These are phyloP conservation scores for Cymodocea nodosa DNA, from an alignment of 116 monocot species.

Conservation along the genomic window DNA sequence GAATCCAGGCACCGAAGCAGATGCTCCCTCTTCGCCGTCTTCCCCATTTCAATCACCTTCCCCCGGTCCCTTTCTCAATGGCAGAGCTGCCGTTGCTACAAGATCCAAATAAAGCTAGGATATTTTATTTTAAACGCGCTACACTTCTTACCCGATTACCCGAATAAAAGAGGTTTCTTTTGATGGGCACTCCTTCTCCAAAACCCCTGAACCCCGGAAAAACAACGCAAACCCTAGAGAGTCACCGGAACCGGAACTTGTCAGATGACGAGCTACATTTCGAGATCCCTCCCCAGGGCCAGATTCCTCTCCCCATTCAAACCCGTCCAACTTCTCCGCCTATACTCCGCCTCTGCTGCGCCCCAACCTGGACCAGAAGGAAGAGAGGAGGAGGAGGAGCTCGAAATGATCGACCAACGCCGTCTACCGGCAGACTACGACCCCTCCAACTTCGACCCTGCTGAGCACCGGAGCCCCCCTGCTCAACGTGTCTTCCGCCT, in stretches of 20 bases:
- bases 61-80: neutral
- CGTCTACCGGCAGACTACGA: conserved; percentile 70
- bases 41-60: conserved; percentile 26
- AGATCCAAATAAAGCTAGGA: too few species aligned
- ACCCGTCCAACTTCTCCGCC: conserved; percentile 10
- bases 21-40: conserved; percentile 21
- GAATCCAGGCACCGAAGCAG: conserved; percentile 27
- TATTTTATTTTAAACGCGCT: neutral
- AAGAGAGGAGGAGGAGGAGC: conserved; percentile 5
- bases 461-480: conserved; percentile 52
- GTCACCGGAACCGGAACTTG: neutral
- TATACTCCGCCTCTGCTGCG: conserved; percentile 12
- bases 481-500: conserved; percentile 75
- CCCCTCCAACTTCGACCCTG: conserved; percentile 64
- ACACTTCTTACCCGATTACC: neutral
- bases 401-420: conserved; percentile 57
- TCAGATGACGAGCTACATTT: conserved; percentile 29
- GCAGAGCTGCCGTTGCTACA: too few species aligned
- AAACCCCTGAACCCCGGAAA: neutral
- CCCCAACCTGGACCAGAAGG: neutral
- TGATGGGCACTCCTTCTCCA: neutral
- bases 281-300: conserved; percentile 14
- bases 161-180: neutral
- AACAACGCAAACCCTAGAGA: neutral
- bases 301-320: conserved; percentile 6